A percentile compares a stretch with the other conserved stretches of the same genome.
Conservation (phyloP, 345 rosid genomes). For the Eucalyptus sideroxylon region DNA sequence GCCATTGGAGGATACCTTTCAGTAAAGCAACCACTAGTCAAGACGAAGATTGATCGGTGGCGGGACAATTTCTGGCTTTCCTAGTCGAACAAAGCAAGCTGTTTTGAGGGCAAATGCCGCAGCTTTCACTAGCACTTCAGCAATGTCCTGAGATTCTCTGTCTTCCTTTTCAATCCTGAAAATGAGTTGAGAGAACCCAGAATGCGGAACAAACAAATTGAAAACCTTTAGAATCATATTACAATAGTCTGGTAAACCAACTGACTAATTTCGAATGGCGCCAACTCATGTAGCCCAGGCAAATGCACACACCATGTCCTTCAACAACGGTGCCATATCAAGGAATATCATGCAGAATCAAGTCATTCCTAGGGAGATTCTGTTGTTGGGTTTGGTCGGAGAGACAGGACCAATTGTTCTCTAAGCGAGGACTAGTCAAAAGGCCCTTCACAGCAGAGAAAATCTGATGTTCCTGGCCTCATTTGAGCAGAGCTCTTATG, state of each 20-base stretch:
- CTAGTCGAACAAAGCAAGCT: slow-evolving; percentile 4
- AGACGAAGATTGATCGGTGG: neutral
- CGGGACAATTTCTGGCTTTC: slow-evolving; percentile 10
- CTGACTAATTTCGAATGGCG: neutral
- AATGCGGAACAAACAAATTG: neutral
- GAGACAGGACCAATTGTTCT: neutral
- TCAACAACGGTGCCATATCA: neutral
- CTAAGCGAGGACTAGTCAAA: neutral
- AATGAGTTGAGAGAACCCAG: neutral
- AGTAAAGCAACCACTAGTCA: slow-evolving; percentile 3
- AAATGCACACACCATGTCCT: neutral
- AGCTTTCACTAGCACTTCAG: neutral
- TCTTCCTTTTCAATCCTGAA: neutral
- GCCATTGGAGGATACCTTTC: slow-evolving; percentile 45
- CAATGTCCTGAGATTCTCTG: neutral
- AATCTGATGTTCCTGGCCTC: neutral
- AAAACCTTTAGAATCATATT: neutral
- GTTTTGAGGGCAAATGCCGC: slow-evolving; percentile 24
- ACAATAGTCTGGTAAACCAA: neutral
- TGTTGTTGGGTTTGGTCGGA: neutral
- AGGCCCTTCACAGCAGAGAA: neutral
- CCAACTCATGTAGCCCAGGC: neutral
- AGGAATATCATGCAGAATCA: neutral
- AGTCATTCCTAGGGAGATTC: neutral
- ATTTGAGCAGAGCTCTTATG: neutral